Conservation (phyloP, 345 rosid genomes). For the Euphorbia tirucalli region DNA sequence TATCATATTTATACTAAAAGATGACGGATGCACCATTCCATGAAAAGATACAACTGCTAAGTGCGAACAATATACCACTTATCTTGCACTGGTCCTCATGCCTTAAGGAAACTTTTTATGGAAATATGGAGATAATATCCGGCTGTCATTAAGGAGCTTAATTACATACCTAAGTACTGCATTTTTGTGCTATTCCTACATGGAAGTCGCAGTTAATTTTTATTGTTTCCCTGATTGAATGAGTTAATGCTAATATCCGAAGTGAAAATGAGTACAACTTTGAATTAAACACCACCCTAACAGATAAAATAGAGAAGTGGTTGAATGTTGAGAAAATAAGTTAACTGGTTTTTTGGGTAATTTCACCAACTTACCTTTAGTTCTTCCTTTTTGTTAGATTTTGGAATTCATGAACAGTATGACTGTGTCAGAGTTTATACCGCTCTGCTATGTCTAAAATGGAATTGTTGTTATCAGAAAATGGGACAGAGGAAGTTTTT, state of each 20-base stretch:
- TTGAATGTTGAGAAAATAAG: background rate
- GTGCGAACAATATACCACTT: background rate
- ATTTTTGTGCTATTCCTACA: background rate
- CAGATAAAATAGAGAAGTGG: background rate
- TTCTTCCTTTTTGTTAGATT: background rate
- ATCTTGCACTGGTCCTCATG: background rate
- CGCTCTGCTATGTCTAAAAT: background rate
- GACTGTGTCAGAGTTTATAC: background rate
- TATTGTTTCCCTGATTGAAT: background rate
- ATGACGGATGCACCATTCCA: background rate
- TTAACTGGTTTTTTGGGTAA: background rate
- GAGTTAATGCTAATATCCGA: background rate
- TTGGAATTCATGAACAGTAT: background rate
- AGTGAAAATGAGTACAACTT: background rate
- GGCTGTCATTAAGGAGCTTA: background rate
- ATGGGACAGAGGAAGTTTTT: background rate
- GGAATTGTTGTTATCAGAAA: background rate
- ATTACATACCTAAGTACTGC: background rate
- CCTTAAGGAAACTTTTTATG: background rate
- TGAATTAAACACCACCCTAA: background rate
- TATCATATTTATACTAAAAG: background rate
- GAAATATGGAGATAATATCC: background rate
- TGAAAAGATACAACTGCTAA: background rate
- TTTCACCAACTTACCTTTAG: background rate
- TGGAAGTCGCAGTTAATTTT: background rate